A percentile compares a stretch with the other conserved stretches of the same genome.
Evolutionary conservation across 805 yeast species (phyloP).

Genomic region (Vanderwaltozyma polyspora): DNA sequence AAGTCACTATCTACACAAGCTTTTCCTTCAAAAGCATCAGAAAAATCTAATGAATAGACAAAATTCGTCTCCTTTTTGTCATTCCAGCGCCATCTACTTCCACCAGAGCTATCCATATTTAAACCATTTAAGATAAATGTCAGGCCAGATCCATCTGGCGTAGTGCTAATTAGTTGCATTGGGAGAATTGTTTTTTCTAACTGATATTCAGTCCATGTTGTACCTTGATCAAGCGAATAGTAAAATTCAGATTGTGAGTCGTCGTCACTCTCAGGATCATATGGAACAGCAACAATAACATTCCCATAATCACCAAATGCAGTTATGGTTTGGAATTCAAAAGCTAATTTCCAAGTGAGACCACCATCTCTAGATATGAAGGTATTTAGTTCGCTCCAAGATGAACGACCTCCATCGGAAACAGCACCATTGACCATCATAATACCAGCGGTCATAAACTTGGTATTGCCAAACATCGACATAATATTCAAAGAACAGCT

Average conservation of each 20-base stretch:
- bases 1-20: constrained; percentile 42
- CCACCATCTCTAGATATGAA: constrained; percentile 73
- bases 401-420: constrained; percentile 5
- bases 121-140: constrained; percentile 43
- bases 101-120: constrained; percentile 7
- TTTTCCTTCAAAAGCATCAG: constrained; percentile 38
- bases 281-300: constrained; percentile 51
- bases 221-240: constrained; percentile 67
- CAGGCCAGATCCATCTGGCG: constrained; percentile 63
- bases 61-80: constrained; percentile 8
- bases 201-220: constrained; percentile 44
- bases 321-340: constrained; percentile 42
- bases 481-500: constrained; percentile 40
- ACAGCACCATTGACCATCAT: constrained; percentile 15
- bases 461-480: constrained; percentile 28
- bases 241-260: constrained; percentile 28
- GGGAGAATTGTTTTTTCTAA: constrained; percentile 37
- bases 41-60: constrained; percentile 39
- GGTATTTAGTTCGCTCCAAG: constrained; percentile 28
- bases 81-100: no score
- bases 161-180: constrained; percentile 34
- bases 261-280: constrained; percentile 25
- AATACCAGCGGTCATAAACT: constrained; percentile 46
- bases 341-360: constrained; percentile 48
- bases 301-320: constrained; percentile 75